Base-by-base conservation (phyloP, 2,329 filamentous ascomycete species). In the Fusarium sambucinum region DNA sequence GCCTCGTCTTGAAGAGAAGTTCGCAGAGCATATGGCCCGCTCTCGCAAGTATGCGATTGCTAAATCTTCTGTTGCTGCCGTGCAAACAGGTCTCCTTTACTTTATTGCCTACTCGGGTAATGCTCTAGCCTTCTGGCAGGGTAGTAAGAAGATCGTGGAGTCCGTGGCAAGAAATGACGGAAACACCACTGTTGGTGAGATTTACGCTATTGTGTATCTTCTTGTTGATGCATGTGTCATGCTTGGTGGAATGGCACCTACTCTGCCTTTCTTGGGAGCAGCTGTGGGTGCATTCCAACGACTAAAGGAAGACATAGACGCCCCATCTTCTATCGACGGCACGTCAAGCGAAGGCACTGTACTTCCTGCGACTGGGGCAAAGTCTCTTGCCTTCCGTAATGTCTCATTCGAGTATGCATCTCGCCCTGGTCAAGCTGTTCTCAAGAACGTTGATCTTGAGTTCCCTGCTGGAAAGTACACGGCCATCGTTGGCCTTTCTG, bases 61-160 rank as follows among this genome's bases (percentile, higher is more conserved):
- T 64, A 91, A 90, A 73, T 83, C 86, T 1, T 75, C 83, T 2
- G 82, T 84, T 1, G 81, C 85, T 23, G 89, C 85, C 5, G 76
- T 85, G 0, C 87, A 90, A 73, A 82, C 86, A 5, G 88, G 88
- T 8, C 74, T 86, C 17, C 78, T 91, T 3, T 91, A 90, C 75
- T 91, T 91, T 68, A 85, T 91, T 64, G 87, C 88, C 5, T 91
- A 89, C 67, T 84, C 86, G 1, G 87, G 87, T 5, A 91, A 91
- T 73, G 87, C 87, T 3, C 78, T 91, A 16, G 88, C 89, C 0
- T 91, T 90, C 71, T 91, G 88, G 87, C 85, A 90, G 73, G 89
- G 89, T 40, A 88, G 86, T 65, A 81, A 79, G 33, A 83, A 82
- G 48, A 83, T 84, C 63, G 80, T 78, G 25, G 76, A 80, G 6